phyloP scores from a whole-genome alignment of 169 alveolate species.

The Cyclospora cayetanensis region DNA sequence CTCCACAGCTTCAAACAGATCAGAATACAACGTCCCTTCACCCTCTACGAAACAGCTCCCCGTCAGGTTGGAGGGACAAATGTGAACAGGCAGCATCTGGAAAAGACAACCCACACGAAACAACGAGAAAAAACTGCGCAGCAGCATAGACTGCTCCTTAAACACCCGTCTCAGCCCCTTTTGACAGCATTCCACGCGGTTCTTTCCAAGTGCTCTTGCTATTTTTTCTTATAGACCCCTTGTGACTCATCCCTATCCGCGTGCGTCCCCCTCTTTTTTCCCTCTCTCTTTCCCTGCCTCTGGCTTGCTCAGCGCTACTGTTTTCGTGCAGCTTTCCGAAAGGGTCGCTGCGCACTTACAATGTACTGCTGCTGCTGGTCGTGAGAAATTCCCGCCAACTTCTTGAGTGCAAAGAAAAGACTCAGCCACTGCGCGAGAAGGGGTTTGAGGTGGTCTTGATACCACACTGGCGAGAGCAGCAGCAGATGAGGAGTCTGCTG shows the following conservation, averaged over 20 bases:
- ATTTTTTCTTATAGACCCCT: too few relatives aligned
- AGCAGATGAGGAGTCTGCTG: slow-evolving; percentile 84
- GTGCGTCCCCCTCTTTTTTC: too few relatives aligned
- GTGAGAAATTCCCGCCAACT: slow-evolving; percentile 35
- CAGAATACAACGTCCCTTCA: slow-evolving; percentile 35
- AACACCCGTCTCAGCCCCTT: too few relatives aligned
- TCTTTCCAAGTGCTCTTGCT: too few relatives aligned
- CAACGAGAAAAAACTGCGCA: not conserved
- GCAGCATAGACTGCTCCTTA: too few relatives aligned
- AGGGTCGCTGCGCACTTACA: not conserved
- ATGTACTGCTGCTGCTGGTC: slow-evolving; percentile 69
- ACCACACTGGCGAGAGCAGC: slow-evolving; percentile 80
- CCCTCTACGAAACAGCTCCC: not conserved
- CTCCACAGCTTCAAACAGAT: slow-evolving; percentile 59
- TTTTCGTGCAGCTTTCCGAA: slow-evolving; percentile 41
- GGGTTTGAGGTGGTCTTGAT: slow-evolving; percentile 78
- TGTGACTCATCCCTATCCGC: too few relatives aligned
- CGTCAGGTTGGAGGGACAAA: slow-evolving; percentile 52
- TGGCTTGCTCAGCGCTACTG: not conserved
- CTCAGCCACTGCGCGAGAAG: slow-evolving; percentile 79
- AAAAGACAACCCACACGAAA: not conserved
- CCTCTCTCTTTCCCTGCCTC: not conserved
- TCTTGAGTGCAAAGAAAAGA: slow-evolving; percentile 64
- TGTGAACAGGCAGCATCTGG: slow-evolving; percentile 58
- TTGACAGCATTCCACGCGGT: too few relatives aligned